phyloP scores from a whole-genome alignment of 768 basidiomycete genomes.

The Gelatoporia subvermispora region DNA sequence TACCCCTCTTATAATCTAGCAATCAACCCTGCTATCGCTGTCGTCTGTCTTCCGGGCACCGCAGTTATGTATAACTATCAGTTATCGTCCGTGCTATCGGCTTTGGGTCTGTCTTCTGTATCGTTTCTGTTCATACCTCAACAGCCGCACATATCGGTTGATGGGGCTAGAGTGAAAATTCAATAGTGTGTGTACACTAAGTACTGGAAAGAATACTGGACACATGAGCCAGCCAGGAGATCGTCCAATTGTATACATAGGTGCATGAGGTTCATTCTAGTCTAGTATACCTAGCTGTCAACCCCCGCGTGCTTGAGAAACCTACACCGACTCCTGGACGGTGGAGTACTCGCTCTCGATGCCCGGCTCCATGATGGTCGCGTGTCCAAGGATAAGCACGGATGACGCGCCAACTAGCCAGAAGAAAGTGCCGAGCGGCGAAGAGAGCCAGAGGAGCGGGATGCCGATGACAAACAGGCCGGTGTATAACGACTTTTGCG shows the following conservation, averaged over 20 bases:
- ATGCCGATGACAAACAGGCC: constrained; percentile 89
- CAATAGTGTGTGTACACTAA: background rate
- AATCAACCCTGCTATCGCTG: no score
- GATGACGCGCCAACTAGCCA: constrained; percentile 90
- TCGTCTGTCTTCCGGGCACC: no score
- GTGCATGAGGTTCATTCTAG: background rate
- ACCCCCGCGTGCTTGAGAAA: background rate
- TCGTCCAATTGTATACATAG: background rate
- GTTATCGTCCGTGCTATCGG: background rate
- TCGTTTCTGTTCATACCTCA: background rate
- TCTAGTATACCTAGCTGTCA: background rate
- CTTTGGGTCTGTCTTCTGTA: background rate
- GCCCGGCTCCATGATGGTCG: constrained; percentile 87
- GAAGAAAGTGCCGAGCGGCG: constrained; percentile 81
- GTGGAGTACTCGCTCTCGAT: constrained; percentile 88
- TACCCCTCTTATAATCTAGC: constrained; percentile 58
- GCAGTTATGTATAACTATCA: background rate
- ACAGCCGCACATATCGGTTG: background rate
- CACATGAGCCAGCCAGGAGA: background rate
- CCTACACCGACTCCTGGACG: constrained; percentile 66
- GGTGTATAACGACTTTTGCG: constrained; percentile 86
- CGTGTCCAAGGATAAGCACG: constrained; percentile 82
- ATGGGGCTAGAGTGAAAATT: background rate
- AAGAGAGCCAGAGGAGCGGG: constrained; percentile 77
- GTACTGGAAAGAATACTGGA: background rate